Evolutionary conservation across 176 grass and related monocot species (phyloP), one percentile per base, ranked within the genome.

Genomic region (Olyra latifolia): DNA sequence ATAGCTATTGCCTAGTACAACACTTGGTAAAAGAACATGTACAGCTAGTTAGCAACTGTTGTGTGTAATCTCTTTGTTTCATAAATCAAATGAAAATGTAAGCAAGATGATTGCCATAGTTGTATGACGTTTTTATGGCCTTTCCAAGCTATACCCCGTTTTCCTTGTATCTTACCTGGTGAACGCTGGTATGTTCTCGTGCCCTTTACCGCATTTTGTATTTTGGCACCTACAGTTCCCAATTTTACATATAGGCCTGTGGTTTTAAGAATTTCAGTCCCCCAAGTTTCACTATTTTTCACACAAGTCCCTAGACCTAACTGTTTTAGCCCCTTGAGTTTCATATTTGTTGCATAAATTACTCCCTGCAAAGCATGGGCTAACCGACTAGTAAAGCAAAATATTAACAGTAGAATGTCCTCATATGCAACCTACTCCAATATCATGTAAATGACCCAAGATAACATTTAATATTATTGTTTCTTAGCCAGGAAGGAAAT

Each of bases 71-170:
- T 60, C 28, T 25, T 55, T 32, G 5, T 29, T 59, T 67, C 73
- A 64, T 0, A 62, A 22, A 53, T 17, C 16, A 71, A 71, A 85
- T 62, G 52, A 82, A 49, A 62, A 72, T 20, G 16, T 70, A n/a
- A 49, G 50, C 9, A 60, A 42, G 15, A 48, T 52, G 43, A 70
- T 70, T 49, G 25, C 4, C 52, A 49, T 77, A 84, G 54, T 60
- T 69, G 66, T 48, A 66, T 40, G n/a, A 75, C 29, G 8, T 67
- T 44, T 46, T 56, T 40, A 2, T 25, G 30, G 53, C 8, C 28
- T 47, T 14, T 48, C 52, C n/a, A 65, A 48, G 49, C 20, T 46
- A 66, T 32, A 25, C 6, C 49, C 4, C 39, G 40, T 64, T 45
- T 23, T 57, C 38, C 20, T 68, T 52, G 57, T 49, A 38, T 65